These are phyloP conservation scores for Leccinum pallidistipes DNA, from an alignment of 1,284 basidiomycete species.

Conservation along the genomic window DNA sequence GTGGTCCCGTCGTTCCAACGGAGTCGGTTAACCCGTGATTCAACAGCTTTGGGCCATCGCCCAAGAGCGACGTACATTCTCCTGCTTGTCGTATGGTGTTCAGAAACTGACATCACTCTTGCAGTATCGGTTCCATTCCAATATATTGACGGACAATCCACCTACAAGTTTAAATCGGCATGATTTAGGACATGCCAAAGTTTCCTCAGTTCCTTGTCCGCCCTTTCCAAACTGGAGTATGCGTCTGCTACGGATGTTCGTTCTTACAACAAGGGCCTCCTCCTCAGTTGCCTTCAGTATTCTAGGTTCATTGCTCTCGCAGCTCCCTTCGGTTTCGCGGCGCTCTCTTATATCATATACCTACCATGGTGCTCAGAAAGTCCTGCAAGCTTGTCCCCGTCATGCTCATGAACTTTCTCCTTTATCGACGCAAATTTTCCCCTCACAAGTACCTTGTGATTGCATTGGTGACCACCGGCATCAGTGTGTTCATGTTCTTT, in stretches of 20 bases:
- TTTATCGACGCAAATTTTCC: constrained; percentile 89
- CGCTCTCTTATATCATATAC: constrained; percentile 97
- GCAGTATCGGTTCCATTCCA: constrained; percentile 85
- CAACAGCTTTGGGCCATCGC: constrained; percentile 80
- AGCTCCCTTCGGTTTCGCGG: constrained; percentile 93
- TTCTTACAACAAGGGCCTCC: constrained; percentile 48
- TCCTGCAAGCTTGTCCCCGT: constrained; percentile 98
- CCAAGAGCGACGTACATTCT: constrained; percentile 81
- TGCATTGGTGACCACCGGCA: constrained; percentile 87
- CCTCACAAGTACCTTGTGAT: constrained; percentile 95
- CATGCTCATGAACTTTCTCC: constrained; percentile 91
- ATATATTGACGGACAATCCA: constrained; percentile 57
- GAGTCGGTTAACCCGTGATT: constrained; percentile 8
- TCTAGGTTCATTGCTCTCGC: constrained; percentile 88
- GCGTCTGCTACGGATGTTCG: constrained; percentile 44
- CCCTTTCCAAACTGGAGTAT: constrained; percentile 47
- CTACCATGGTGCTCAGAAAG: constrained; percentile 97
- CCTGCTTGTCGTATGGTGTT: neutral
- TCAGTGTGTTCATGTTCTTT: constrained; percentile 91
- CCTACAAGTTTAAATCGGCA: constrained; percentile 80
- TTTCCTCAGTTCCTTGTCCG: constrained; percentile 75
- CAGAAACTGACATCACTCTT: constrained; percentile 9
- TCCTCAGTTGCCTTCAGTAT: constrained; percentile 79
- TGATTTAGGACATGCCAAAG: constrained; percentile 88
- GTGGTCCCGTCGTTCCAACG: constrained; percentile 24